Evolutionary conservation across 225 moss, liverwort and hornwort species (phyloP).

Genomic region (Marchantia paleacea): DNA sequence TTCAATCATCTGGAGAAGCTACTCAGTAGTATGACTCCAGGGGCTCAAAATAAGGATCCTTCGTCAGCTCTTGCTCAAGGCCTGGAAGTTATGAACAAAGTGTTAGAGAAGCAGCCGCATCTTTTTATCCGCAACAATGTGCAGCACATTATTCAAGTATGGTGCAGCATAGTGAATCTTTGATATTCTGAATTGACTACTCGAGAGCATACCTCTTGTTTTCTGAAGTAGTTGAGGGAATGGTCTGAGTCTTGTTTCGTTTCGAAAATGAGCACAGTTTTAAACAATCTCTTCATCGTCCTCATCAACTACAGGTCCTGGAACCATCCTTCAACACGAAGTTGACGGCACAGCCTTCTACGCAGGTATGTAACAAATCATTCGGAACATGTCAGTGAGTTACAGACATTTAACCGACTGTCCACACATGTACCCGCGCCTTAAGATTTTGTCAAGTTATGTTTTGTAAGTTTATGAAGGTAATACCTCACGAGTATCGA

Average conservation of each 20-base stretch:
- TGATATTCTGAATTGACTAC: neutral
- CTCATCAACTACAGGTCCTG: conserved; percentile 31
- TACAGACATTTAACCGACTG: too few species aligned
- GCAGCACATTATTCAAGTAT: conserved; percentile 94
- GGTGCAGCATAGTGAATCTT: neutral
- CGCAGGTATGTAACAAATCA: conserved; percentile 25
- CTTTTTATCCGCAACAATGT: conserved; percentile 94
- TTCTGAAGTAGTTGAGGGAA: too few species aligned
- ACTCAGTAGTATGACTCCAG: conserved; percentile 67
- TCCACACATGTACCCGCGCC: too few species aligned
- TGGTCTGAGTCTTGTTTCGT: neutral
- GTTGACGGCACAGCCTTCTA: conserved; percentile 33
- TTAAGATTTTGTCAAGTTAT: too few species aligned
- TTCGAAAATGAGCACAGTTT: neutral
- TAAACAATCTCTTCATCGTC: too few species aligned
- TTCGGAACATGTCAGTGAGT: neutral
- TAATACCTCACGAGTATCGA: too few species aligned
- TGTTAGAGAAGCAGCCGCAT: conserved; percentile 93
- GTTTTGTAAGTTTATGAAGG: too few species aligned
- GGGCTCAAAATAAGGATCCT: conserved; percentile 88
- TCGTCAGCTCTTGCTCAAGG: conserved; percentile 91
- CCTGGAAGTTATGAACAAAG: conserved; percentile 92
- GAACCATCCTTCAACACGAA: conserved; percentile 51
- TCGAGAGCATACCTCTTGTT: too few species aligned
- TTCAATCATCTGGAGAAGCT: conserved; percentile 98